Percentiles rank a stretch among this genome's conserved stretches.
phyloP scores from a whole-genome alignment of 2,329 filamentous ascomycete species.

The Colletotrichum cordylinicola region DNA sequence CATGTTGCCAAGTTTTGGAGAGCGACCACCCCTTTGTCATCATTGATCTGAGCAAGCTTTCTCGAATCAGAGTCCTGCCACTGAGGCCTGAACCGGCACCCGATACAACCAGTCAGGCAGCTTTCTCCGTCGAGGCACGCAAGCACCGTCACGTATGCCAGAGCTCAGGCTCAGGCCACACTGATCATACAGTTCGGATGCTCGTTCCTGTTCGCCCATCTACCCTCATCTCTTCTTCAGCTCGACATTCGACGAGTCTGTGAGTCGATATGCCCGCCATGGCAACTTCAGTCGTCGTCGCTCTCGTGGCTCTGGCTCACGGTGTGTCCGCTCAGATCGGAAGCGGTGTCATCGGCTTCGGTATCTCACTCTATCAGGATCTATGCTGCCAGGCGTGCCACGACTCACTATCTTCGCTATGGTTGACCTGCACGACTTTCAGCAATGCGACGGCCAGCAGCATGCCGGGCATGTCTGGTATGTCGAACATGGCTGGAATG shows the following conservation, averaged over 20 bases:
- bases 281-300: not conserved
- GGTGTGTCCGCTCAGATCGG: not conserved
- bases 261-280: not conserved
- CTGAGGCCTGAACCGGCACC: not conserved
- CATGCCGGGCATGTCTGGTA: not conserved
- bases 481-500: not conserved
- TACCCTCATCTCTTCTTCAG: not conserved
- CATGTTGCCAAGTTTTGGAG: not conserved
- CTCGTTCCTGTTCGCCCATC: not conserved
- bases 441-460: not conserved
- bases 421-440: not conserved
- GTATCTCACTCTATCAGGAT: not conserved
- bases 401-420: not conserved
- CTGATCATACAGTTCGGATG: not conserved
- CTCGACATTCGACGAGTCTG: not conserved
- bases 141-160: not conserved
- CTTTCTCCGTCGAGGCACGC: not conserved
- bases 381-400: constrained; percentile 4
- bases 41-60: not conserved
- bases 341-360: constrained; percentile 7
- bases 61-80: not conserved
- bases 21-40: not conserved
- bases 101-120: not conserved
- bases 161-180: not conserved
- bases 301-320: not conserved